These are phyloP conservation scores for Microcera coccophila DNA, from an alignment of 2,329 filamentous ascomycete species.

Conservation along the genomic window DNA sequence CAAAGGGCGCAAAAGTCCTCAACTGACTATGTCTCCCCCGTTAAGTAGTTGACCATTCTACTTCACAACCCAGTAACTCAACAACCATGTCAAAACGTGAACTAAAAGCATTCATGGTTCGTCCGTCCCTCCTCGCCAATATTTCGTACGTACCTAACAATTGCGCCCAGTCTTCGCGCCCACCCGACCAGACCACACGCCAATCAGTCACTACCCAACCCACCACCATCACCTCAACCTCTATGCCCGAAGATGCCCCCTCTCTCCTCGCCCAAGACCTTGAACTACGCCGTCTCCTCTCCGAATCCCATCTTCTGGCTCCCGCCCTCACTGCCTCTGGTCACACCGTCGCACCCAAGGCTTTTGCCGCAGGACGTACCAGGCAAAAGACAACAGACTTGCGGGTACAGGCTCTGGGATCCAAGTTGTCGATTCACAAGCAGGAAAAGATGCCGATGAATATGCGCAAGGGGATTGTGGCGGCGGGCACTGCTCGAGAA, in stretches of 20 bases:
- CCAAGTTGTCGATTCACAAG: slow-evolving; percentile 67
- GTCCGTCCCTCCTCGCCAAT: slow-evolving; percentile 7
- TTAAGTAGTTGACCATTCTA: slow-evolving; percentile 60
- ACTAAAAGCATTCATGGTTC: slow-evolving; percentile 73
- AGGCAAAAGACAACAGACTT: slow-evolving; percentile 80
- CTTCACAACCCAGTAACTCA: slow-evolving; percentile 34
- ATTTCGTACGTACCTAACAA: slow-evolving; percentile 10
- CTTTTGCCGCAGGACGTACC: slow-evolving; percentile 61
- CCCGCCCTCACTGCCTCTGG: slow-evolving; percentile 43
- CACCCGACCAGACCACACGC: slow-evolving; percentile 37
- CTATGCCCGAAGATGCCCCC: slow-evolving; percentile 54
- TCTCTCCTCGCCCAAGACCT: slow-evolving; percentile 86
- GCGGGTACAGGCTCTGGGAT: slow-evolving; percentile 75
- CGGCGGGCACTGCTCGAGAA: slow-evolving; percentile 63
- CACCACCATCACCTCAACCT: slow-evolving; percentile 26
- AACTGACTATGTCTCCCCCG: neutral
- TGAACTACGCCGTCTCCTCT: slow-evolving; percentile 82
- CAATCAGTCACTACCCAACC: slow-evolving; percentile 18
- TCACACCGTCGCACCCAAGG: slow-evolving; percentile 36
- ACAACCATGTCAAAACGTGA: slow-evolving; percentile 61
- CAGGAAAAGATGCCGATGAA: slow-evolving; percentile 88
- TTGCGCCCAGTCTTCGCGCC: slow-evolving; percentile 43
- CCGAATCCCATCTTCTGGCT: slow-evolving; percentile 81
- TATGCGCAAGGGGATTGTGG: slow-evolving; percentile 77
- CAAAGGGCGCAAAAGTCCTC: too few species aligned